These are phyloP conservation scores for Hypoxylon sp. DNA, from an alignment of 2,329 filamentous ascomycete genomes.

Conservation along the genomic window DNA sequence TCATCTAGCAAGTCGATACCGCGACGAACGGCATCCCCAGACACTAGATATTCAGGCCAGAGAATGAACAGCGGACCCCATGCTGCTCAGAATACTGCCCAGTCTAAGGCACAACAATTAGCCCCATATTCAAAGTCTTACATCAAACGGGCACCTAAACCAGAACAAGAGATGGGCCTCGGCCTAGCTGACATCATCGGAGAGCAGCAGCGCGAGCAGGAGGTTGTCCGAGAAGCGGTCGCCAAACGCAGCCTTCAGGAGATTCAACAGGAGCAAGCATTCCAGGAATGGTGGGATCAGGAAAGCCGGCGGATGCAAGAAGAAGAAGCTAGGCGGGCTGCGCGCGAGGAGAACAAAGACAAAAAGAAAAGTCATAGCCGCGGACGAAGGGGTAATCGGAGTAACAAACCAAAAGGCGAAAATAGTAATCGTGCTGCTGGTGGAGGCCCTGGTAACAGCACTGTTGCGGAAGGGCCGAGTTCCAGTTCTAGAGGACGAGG, in stretches of 20 bases:
- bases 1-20: slow-evolving; percentile 58
- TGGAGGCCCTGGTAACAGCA: slow-evolving; percentile 20
- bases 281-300: slow-evolving; percentile 96
- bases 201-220: slow-evolving; percentile 87
- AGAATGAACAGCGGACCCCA: slow-evolving; percentile 57
- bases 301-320: slow-evolving; percentile 81
- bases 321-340: slow-evolving; percentile 65
- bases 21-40: slow-evolving; percentile 70
- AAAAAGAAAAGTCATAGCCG: slow-evolving; percentile 51
- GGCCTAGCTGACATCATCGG: slow-evolving; percentile 91
- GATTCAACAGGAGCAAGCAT: slow-evolving; percentile 96
- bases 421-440: slow-evolving; percentile 32
- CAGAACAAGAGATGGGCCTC: slow-evolving; percentile 75
- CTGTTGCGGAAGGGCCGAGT: slow-evolving; percentile 26
- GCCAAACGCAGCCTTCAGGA: slow-evolving; percentile 92
- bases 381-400: slow-evolving; percentile 37
- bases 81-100: slow-evolving; percentile 52
- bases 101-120: slow-evolving; percentile 58
- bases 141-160: slow-evolving; percentile 69
- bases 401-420: slow-evolving; percentile 43
- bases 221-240: slow-evolving; percentile 83
- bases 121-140: slow-evolving; percentile 74
- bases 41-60: slow-evolving; percentile 75
- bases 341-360: slow-evolving; percentile 61
- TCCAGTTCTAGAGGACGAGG: slow-evolving; percentile 40